Percentiles rank a stretch among this genome's conserved stretches.
These are phyloP conservation scores for Orychophragmus violaceus DNA, from an alignment of 345 rosid species.

Conservation along the genomic window DNA sequence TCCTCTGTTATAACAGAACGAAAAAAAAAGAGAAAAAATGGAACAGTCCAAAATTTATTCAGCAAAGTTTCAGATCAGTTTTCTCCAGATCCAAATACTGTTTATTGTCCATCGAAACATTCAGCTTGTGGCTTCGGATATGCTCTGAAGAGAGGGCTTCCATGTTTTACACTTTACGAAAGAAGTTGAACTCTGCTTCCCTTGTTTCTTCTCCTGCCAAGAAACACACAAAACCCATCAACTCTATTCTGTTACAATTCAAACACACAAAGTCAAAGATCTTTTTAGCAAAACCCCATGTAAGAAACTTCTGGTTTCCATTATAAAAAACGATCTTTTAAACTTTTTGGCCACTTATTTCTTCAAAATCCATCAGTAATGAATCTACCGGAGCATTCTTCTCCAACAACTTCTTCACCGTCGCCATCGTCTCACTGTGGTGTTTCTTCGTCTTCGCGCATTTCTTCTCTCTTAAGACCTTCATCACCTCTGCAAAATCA, in stretches of 20 bases:
- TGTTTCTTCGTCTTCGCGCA: constrained; percentile 57
- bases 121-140: constrained; percentile 60
- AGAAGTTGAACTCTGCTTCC: constrained; percentile 39
- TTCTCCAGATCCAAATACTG: background rate
- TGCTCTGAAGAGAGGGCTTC: constrained; percentile 81
- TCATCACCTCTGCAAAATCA: constrained; percentile 58
- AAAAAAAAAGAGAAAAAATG: background rate
- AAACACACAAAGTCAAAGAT: no score
- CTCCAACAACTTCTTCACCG: constrained; percentile 28
- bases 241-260: no score
- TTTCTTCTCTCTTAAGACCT: constrained; percentile 73
- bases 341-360: background rate
- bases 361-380: constrained; percentile 15
- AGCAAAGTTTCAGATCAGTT: background rate
- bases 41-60: constrained; percentile 4
- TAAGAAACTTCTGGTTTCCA: background rate
- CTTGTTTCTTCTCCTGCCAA: constrained; percentile 41
- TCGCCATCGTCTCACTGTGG: constrained; percentile 32
- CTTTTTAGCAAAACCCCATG: background rate
- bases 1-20: constrained; percentile 2
- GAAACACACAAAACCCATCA: background rate
- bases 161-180: constrained; percentile 51
- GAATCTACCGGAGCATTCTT: constrained; percentile 32
- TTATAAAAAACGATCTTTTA: background rate
- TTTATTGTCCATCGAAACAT: background rate